Base-by-base conservation (phyloP, 1,139 yeast genomes). In the Hyphopichia fennica region DNA sequence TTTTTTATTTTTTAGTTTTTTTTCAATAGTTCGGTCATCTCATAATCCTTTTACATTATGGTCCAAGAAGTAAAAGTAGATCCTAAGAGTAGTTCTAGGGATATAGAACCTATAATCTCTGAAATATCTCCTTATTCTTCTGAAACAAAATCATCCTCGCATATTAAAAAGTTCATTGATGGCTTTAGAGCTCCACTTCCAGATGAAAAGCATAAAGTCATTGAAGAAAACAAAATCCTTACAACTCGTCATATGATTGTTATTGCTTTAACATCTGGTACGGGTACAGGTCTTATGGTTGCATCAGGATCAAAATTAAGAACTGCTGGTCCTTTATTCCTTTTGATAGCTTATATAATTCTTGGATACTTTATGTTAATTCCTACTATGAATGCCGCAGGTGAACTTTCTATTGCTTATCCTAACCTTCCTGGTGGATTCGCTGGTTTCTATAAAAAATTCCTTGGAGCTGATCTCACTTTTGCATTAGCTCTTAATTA, bases 401-500 rank as follows among this genome's bases (percentile, higher is more conserved):
- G 69, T 9, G 72, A 67, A 50, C 54, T 67, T 39, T 54, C 67
- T 17, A 66, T 67, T 20, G 69, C 70, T 10, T 67, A 62, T 49
- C 53, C 63, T 9, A 50, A 51, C 11, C 50, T 64, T 38, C 63
- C 65, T 22, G 71, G 71, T 15, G 72, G 71, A 10, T 67, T 67
- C 53, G 65, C 64, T 43, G 59, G 63, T 41, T 67, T 61, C 50
- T 65, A 61, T 36, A 41, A 59, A 30, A 65, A 64, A 47, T 67
- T 67, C 39, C 61, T 67, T 40, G 70, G 64, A 45, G 68, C 63
- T 40, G 54, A 63, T 44, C 51, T 60, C 42, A 70, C 70, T 8
- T 66, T 66, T 50, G 69, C 71, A 1, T 54, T 67, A 41, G 71
- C 70, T 14, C 64, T 69, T 69, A 65, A 63, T 49, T 66, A 67